Conservation (phyloP, 1,284 basidiomycete species). For the Filobasidium uniguttulatum region DNA sequence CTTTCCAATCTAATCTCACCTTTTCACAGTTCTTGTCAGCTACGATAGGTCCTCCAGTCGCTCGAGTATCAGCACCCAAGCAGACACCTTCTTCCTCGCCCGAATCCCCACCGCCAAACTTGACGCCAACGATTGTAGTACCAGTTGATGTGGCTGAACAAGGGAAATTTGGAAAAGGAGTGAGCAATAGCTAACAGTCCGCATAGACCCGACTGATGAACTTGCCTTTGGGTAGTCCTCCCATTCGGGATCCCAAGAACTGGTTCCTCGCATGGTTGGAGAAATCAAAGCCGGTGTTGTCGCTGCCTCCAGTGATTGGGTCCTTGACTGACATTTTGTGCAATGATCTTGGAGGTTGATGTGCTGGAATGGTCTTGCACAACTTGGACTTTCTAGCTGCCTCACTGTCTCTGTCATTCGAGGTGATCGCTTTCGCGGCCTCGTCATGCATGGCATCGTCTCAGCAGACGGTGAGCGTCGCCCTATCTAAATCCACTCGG, state of each 20-base stretch:
- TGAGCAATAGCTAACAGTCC: not conserved
- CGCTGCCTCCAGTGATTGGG: not conserved
- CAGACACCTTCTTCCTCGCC: conserved; percentile 69
- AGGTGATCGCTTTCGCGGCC: conserved; percentile 2
- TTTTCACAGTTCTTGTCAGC: conserved; percentile 99
- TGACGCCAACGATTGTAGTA: conserved; percentile 87
- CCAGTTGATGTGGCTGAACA: conserved; percentile 74
- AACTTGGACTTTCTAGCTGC: too few species aligned
- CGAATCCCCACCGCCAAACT: conserved; percentile 50
- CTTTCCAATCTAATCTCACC: conserved; percentile 40
- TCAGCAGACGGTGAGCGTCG: too few species aligned
- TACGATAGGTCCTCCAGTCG: conserved; percentile 87
- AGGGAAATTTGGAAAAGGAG: not conserved
- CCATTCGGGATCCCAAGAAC: conserved; percentile 44
- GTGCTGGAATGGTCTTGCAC: too few species aligned
- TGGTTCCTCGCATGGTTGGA: conserved; percentile 61
- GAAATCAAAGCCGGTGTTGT: conserved; percentile 51
- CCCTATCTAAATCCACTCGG: too few species aligned
- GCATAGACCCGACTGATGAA: not conserved
- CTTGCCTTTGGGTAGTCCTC: conserved; percentile 20
- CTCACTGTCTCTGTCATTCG: not conserved
- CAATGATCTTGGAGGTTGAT: too few species aligned
- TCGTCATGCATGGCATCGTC: too few species aligned
- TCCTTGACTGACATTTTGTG: not conserved
- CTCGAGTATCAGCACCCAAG: conserved; percentile 91